phyloP scores from a whole-genome alignment of 495 filamentous ascomycete species.

The Delitschia confertaspora region DNA sequence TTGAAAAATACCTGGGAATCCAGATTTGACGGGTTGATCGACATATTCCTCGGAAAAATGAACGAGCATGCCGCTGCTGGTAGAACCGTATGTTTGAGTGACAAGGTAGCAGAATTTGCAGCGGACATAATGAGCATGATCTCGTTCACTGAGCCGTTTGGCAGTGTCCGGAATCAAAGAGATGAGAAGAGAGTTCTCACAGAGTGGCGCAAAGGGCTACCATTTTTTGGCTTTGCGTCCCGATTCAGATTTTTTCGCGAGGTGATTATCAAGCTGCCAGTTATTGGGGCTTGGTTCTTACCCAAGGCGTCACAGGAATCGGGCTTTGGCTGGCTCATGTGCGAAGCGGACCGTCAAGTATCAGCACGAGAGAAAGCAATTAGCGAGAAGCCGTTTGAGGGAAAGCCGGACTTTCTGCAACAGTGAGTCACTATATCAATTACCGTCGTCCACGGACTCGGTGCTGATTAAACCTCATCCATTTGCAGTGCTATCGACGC shows the following conservation, averaged over 20 bases:
- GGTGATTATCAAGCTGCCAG: conserved; percentile 10
- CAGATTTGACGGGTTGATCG: conserved; percentile 12
- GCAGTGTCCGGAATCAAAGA: conserved; percentile 8
- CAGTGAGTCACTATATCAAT: conserved; percentile 10
- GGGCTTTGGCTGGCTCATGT: conserved; percentile 20
- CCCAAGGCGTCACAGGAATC: conserved; percentile 4
- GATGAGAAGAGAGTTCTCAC: conserved; percentile 13
- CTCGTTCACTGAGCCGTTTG: conserved; percentile 14
- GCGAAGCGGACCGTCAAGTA: conserved; percentile 18
- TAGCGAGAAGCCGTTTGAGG: conserved; percentile 9
- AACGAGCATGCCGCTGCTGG: conserved; percentile 14
- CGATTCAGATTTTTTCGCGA: conserved; percentile 12
- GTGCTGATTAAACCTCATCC: not conserved
- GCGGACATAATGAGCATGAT: conserved; percentile 24
- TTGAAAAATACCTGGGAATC: conserved; percentile 18
- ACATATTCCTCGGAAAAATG: conserved; percentile 14
- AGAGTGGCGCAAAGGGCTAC: conserved; percentile 16
- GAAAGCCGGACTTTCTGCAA: conserved; percentile 20
- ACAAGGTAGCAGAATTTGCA: conserved; percentile 20
- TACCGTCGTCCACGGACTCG: no score
- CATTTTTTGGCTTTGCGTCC: conserved; percentile 14
- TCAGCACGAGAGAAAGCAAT: conserved; percentile 9
- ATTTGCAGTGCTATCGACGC: conserved; percentile 8
- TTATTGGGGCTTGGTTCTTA: conserved; percentile 14
- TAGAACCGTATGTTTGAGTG: conserved; percentile 5